Evolutionary conservation across 179 eudicot genomes (phyloP).

Genomic region (Patellifolia procumbens): DNA sequence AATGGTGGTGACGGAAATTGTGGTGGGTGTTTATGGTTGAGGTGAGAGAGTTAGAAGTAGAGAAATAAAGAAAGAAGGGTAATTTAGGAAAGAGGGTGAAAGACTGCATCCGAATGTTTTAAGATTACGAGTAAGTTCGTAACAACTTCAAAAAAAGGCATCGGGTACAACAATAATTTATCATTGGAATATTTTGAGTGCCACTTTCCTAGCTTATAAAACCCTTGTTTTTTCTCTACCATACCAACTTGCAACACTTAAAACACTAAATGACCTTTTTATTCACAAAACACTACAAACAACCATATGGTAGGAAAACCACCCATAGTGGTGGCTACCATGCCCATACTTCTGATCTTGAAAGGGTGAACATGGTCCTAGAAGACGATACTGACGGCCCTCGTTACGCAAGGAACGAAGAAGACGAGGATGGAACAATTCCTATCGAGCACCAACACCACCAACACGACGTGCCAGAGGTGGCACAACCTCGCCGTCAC

Average conservation of each 20-base stretch:
- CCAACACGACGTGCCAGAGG: conserved; percentile 6
- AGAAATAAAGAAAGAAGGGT: too few species aligned
- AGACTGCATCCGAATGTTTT: too few species aligned
- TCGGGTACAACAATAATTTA: conserved; percentile 28
- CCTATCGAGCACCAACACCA: conserved; percentile 17
- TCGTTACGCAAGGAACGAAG: conserved; percentile 11
- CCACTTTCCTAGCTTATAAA: conserved; percentile 9
- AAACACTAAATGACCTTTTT: conserved; percentile 14
- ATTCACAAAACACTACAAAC: not conserved
- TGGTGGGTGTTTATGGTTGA: too few species aligned
- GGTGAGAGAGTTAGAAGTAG: too few species aligned
- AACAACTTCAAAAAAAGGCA: conserved; percentile 26
- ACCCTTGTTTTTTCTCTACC: not conserved
- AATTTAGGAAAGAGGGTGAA: too few species aligned
- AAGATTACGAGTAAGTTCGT: too few species aligned
- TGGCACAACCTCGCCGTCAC: conserved; percentile 19
- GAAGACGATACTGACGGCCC: conserved; percentile 8
- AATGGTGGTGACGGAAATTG: too few species aligned
- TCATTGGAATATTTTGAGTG: conserved; percentile 28
- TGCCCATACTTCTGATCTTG: not conserved
- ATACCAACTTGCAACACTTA: not conserved
- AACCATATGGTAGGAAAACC: conserved; percentile 8
- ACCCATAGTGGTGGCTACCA: conserved; percentile 1
- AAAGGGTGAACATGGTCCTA: not conserved
- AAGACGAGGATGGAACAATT: conserved; percentile 1